Evolutionary conservation across 164 flowering plant species (phyloP), one percentile per base, ranked within the genome.

Genomic region (Vitis amurensis): DNA sequence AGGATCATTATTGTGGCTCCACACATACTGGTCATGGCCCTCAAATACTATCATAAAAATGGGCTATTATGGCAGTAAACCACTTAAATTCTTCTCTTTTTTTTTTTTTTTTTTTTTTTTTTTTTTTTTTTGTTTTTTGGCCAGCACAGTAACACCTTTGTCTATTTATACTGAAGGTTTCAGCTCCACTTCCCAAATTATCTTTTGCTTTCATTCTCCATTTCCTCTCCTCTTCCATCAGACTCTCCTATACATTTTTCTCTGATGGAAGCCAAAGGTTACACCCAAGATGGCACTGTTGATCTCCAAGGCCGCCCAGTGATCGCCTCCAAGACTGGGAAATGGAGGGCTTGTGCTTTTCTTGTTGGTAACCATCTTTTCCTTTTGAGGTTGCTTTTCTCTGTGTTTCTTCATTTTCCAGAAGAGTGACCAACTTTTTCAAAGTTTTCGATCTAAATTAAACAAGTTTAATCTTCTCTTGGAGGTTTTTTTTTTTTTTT

Each of bases 281-380:
- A 68, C 77, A 90, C 91, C n/a, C 78, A 77, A 52, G 92, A 90
- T 66, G 92, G 91, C 67, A 83, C 96, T 4, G 90, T 87, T 5
- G 90, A 88, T 76, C 78, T 87, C 57, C 86, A 61, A 2, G 91
- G 92, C 12, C 85, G 85, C 10, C 92, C 92, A 0, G 88, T 77
- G 2, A 80, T 88, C 9, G 76, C 89, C 11, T 78, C 88, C 4
- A 74, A 72, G 68, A 87, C 91, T 50, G 91, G 96, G 47, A 87
- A 82, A 71, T 90, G 96, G 96, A 87, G 73, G 72, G 96, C 92
- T 59, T 87, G 92, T 62, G 71, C 87, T 62, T 88, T 85, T 64
- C 83, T 90, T 4, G 82, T 87, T 7, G 90, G 94, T 88, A 76
- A 73, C 61, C 11, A 6, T 37, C 3, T 23, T 23, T 31, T 61